These are phyloP conservation scores for Elaeis oleifera DNA, from an alignment of 202 grass and related monocot genomes.

Conservation along the genomic window DNA sequence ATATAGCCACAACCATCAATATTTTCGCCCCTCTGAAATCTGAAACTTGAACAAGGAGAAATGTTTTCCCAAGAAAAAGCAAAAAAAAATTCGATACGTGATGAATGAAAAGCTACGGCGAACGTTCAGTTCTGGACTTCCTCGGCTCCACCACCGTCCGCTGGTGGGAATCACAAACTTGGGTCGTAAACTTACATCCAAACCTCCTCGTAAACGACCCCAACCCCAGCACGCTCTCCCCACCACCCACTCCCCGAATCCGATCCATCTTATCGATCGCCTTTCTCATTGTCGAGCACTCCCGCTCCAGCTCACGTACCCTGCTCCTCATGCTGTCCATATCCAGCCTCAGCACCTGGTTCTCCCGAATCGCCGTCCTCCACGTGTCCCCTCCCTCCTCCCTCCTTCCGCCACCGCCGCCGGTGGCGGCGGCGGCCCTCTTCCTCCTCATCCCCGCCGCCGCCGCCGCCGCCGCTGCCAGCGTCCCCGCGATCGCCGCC, in stretches of 20 bases:
- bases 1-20: too few species aligned
- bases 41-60: neutral
- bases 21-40: too few species aligned
- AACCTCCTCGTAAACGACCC: conserved; percentile 50
- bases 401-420: neutral
- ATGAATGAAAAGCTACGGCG: conserved; percentile 31
- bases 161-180: conserved; percentile 85
- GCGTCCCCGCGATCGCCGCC: conserved; percentile 63
- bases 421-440: conserved; percentile 1
- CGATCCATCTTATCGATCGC: conserved; percentile 74
- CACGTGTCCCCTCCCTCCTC: conserved; percentile 26
- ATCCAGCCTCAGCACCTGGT: conserved; percentile 84
- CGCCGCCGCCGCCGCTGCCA: conserved; percentile 47
- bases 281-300: conserved; percentile 83
- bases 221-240: conserved; percentile 27
- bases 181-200: conserved; percentile 85
- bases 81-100: conserved; percentile 25
- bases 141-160: conserved; percentile 62
- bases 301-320: conserved; percentile 86
- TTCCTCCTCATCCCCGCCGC: conserved; percentile 34
- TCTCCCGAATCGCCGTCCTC: conserved; percentile 50
- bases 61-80: conserved; percentile 37
- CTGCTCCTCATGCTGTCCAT: conserved; percentile 95
- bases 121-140: conserved; percentile 49
- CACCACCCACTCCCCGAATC: conserved; percentile 17